Base-by-base conservation (phyloP, 2,329 filamentous ascomycete species). In the Pestalotiopsis sp. region DNA sequence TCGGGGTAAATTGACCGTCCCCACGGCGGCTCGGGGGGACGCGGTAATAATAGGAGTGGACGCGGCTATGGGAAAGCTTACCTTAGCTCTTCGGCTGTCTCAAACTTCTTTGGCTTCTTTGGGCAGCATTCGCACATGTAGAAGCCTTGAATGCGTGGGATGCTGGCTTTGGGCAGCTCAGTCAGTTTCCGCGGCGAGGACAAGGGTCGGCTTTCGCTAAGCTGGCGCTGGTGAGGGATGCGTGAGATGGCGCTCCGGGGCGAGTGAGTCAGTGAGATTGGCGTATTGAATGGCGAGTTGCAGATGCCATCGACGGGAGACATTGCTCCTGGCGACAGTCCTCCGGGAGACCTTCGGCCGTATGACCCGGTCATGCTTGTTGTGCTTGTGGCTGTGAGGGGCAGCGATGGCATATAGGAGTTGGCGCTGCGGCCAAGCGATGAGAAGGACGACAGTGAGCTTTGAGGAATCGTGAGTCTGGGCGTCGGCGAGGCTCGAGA, bases 21-120 rank as follows among this genome's bases (percentile, higher is more conserved):
- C 39, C 36, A 31, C 39, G 52, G 39, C 59, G 59, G 59, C 57
- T 59, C 27, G 57, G 57, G 14, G 23, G 23, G 25, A 23, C 25
- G 17, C 27, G 57, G 57, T 52, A 52, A 52, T 52, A 52, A 36
- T 9, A 36, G 0, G 31, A 36, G 31, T 36, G 31, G 45, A 20
- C 12, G 27, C n/a, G 25, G 31, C 31, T 17, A 62, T 39, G 27
- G 23, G 39, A 36, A 25, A 45, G 83, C 90, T 82, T 89, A 97
- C 95, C 90, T 90, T 67, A 98, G 84, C 73, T 97, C 93, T 71
- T 95, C 92, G 71, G 90, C 86, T 4, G 90, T 93, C 73, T 97
- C 93, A 76, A 98, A 98, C 77, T 97, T 97, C 81, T 97, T 97
- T 1, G 95, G 95, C 81, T 98, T 98, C 81, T 98, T 98, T 0